These are phyloP conservation scores for Cornus suecica DNA, from an alignment of 148 eudicot species.

Conservation along the genomic window DNA sequence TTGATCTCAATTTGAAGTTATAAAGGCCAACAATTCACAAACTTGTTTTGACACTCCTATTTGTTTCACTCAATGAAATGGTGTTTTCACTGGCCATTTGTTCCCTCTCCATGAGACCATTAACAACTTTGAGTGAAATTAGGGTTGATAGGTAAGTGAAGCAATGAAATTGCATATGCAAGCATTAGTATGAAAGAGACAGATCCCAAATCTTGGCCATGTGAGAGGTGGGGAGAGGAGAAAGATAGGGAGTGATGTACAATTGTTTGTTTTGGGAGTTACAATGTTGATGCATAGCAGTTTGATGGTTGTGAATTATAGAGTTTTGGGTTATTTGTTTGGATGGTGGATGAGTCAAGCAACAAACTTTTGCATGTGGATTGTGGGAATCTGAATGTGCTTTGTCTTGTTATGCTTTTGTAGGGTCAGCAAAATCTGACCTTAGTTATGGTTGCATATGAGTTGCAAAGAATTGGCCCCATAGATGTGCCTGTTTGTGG, in stretches of 20 bases:
- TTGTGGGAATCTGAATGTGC: conserved; percentile 4
- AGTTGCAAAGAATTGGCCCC: neutral
- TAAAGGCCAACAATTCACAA: neutral
- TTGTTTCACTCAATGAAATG: neutral
- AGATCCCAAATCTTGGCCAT: conserved; percentile 6
- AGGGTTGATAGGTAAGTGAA: neutral
- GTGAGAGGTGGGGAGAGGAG: neutral
- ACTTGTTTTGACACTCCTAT: neutral
- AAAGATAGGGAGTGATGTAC: neutral
- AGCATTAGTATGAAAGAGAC: neutral
- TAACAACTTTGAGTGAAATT: neutral
- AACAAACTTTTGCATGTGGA: conserved; percentile 10
- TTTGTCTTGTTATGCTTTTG: neutral
- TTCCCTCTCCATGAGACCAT: neutral
- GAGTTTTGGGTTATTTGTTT: neutral
- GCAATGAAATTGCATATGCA: neutral
- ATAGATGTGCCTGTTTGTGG: no score
- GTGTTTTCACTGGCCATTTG: neutral
- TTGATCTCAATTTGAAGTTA: conserved; percentile 47
- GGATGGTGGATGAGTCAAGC: conserved; percentile 10
- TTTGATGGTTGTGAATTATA: neutral
- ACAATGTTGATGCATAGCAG: neutral
- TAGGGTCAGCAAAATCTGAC: conserved; percentile 4
- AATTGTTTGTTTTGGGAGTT: conserved; percentile 11
- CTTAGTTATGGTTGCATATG: neutral